Conservation (phyloP, 23 red algal genomes). For the Gracilariopsis chorda region DNA sequence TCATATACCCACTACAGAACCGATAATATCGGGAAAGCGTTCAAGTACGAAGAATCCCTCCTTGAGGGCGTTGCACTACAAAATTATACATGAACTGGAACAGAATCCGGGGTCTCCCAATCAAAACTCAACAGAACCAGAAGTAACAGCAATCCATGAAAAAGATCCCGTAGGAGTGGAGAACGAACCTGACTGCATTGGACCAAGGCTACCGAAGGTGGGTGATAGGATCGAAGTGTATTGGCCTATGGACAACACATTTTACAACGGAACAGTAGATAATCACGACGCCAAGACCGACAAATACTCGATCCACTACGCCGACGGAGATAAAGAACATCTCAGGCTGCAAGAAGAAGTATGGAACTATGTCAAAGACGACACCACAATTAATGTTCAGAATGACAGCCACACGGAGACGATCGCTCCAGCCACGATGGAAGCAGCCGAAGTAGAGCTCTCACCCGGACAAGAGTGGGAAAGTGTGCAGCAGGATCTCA, state of each 20-base stretch:
- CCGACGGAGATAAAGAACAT: constrained; percentile 2
- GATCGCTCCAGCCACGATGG: neutral
- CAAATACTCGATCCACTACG: neutral
- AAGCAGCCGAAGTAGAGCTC: neutral
- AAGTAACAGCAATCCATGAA: neutral
- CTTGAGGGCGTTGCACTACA: too few species aligned
- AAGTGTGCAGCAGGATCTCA: neutral
- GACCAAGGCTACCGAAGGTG: neutral
- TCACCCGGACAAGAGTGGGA: constrained; percentile 1
- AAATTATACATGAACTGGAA: neutral
- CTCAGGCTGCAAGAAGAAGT: neutral
- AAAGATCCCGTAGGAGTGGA: neutral
- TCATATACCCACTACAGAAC: too few species aligned
- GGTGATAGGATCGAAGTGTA: constrained; percentile 6
- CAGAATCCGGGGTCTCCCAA: neutral
- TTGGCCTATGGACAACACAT: neutral
- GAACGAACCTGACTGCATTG: neutral
- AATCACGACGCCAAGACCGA: neutral
- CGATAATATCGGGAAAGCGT: too few species aligned
- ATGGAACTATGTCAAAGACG: neutral
- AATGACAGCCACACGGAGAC: neutral
- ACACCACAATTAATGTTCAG: too few species aligned
- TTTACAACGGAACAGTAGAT: neutral
- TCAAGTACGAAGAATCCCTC: too few species aligned
- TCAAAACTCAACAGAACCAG: too few species aligned